phyloP scores from a whole-genome alignment of 1,284 basidiomycete genomes.

The Fomitopsis betulina region DNA sequence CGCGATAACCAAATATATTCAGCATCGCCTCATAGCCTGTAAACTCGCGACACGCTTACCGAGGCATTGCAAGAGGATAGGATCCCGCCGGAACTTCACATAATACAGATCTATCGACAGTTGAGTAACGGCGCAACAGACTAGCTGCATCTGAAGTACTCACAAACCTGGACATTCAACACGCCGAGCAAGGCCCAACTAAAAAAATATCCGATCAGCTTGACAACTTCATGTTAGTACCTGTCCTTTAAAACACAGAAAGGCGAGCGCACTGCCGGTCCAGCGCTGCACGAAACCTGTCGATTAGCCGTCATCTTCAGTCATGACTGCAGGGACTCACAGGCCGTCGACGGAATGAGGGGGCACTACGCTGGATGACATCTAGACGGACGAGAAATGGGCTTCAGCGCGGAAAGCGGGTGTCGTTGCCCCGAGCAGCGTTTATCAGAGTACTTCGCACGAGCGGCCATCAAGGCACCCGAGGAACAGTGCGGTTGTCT shows the following conservation, averaged over 20 bases:
- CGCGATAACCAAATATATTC: not conserved
- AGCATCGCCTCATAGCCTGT: too few relatives aligned
- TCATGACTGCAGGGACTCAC: not conserved
- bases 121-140: not conserved
- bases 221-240: not conserved
- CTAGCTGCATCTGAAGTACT: not conserved
- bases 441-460: not conserved
- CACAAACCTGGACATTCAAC: conserved; percentile 1
- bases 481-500: not conserved
- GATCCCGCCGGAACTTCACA: not conserved
- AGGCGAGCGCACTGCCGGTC: not conserved
- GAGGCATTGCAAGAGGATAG: not conserved
- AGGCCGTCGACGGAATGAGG: not conserved
- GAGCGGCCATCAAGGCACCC: not conserved
- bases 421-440: not conserved
- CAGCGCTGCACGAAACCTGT: not conserved
- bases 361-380: not conserved
- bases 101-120: not conserved
- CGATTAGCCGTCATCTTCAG: not conserved
- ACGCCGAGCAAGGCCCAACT: conserved; percentile 2
- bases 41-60: not conserved
- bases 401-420: not conserved
- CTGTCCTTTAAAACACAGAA: not conserved
- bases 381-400: not conserved
- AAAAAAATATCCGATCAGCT: conserved; percentile 3